A percentile compares a stretch with the other conserved stretches of the same genome.
Evolutionary conservation across 148 eudicot genomes (phyloP).

Genomic region (Vaccinium macrocarpon): DNA sequence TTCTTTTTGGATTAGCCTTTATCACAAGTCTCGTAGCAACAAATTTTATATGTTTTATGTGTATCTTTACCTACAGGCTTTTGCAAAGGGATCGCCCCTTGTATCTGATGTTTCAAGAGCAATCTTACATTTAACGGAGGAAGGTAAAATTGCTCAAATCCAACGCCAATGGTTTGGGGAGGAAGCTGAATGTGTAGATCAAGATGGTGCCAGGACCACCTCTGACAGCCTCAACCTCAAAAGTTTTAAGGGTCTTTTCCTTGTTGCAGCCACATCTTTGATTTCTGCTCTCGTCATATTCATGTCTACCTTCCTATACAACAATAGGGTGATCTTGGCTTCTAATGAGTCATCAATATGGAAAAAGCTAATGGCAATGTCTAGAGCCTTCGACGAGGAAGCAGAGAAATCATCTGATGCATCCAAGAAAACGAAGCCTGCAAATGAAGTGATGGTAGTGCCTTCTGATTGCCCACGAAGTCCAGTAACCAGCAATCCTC

Average conservation of each 20-base stretch:
- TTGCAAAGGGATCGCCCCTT: conserved; percentile 37
- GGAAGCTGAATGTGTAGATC: conserved; percentile 13
- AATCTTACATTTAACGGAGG: conserved; percentile 43
- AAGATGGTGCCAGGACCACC: conserved; percentile 6
- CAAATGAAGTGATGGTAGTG: neutral
- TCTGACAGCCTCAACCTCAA: conserved; percentile 32
- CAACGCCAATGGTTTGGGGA: conserved; percentile 39
- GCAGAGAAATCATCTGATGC: conserved; percentile 16
- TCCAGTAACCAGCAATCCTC: conserved; percentile 15
- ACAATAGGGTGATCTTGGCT: conserved; percentile 23
- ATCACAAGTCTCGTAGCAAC: too few species aligned
- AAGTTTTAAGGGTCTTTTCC: conserved; percentile 42
- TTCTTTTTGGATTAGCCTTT: too few species aligned
- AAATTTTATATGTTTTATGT: too few species aligned
- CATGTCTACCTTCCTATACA: conserved; percentile 17
- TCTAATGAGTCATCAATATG: conserved; percentile 21
- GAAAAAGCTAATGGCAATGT: conserved; percentile 24
- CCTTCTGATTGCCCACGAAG: conserved; percentile 6
- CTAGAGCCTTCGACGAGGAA: conserved; percentile 24
- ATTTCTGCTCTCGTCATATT: conserved; percentile 27
- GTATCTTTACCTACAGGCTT: conserved; percentile 20
- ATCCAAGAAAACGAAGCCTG: neutral
- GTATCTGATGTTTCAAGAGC: conserved; percentile 52
- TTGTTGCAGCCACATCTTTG: conserved; percentile 30
- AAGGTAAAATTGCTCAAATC: conserved; percentile 35